Evolutionary conservation across 495 filamentous ascomycete species (phyloP).

Genomic region (Aspergillus ostianus): DNA sequence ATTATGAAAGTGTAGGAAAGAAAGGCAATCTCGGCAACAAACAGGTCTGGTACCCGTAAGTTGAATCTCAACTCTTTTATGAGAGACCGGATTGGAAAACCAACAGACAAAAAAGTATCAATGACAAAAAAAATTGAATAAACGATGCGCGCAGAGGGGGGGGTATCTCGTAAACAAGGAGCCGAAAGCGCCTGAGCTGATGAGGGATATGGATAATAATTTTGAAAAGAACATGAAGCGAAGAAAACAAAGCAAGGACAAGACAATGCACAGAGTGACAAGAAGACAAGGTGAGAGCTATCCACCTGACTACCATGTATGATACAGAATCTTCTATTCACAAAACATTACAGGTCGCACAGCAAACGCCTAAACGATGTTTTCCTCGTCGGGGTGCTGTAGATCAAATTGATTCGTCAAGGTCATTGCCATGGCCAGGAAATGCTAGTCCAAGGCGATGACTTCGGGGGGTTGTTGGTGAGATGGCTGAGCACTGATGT

Average conservation of each 20-base stretch:
- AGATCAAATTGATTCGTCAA: background rate
- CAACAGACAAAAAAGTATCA: background rate
- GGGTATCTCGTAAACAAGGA: background rate
- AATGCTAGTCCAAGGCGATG: conserved; percentile 34
- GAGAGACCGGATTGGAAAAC: background rate
- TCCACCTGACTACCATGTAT: background rate
- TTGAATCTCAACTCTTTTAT: background rate
- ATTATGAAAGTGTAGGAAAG: background rate
- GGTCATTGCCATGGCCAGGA: background rate
- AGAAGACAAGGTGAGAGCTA: background rate
- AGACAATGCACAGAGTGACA: background rate
- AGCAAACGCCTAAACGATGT: background rate
- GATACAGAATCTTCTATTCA: background rate
- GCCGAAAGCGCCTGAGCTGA: background rate
- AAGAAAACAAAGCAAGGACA: too few species aligned
- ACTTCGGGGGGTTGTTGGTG: conserved; percentile 18
- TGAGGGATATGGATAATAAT: background rate
- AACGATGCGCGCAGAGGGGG: background rate
- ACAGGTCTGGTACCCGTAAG: background rate
- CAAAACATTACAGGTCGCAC: background rate
- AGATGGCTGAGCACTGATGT: background rate
- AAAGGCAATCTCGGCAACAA: background rate
- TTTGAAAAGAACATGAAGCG: too few species aligned
- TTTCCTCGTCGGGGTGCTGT: background rate
- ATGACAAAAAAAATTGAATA: background rate